These are phyloP conservation scores for Venturia nashicola DNA, from an alignment of 2,329 filamentous ascomycete genomes.

Conservation along the genomic window DNA sequence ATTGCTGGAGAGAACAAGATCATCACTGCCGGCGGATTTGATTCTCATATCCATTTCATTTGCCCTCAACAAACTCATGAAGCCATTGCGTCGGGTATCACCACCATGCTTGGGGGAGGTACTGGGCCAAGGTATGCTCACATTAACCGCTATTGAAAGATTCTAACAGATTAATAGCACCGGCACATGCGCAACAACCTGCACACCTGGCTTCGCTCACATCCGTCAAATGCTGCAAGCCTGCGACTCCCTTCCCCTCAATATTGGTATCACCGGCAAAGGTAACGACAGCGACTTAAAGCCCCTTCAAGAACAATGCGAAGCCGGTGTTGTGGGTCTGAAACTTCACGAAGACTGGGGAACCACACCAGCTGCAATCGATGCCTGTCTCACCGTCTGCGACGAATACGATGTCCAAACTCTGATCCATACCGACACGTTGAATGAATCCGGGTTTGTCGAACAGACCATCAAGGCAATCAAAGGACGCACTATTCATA, in stretches of 20 bases:
- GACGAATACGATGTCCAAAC: slow-evolving; percentile 89
- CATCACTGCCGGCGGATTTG: slow-evolving; percentile 78
- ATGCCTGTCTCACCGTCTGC: slow-evolving; percentile 71
- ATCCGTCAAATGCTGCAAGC: slow-evolving; percentile 86
- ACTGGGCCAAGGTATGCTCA: slow-evolving; percentile 65
- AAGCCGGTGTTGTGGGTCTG: slow-evolving; percentile 76
- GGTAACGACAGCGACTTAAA: slow-evolving; percentile 68
- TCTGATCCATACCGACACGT: slow-evolving; percentile 87
- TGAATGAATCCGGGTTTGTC: slow-evolving; percentile 96
- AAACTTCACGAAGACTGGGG: slow-evolving; percentile 98
- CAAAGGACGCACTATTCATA: slow-evolving; percentile 80
- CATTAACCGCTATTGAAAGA: background rate
- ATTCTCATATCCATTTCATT: slow-evolving; percentile 88
- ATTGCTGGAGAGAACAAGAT: slow-evolving; percentile 86
- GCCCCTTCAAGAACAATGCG: slow-evolving; percentile 66
- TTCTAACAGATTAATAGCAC: slow-evolving; percentile 39
- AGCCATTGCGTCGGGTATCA: slow-evolving; percentile 73
- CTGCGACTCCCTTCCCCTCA: slow-evolving; percentile 68
- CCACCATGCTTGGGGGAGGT: slow-evolving; percentile 81
- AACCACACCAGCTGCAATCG: slow-evolving; percentile 79
- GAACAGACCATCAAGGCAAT: slow-evolving; percentile 81
- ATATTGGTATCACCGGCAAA: slow-evolving; percentile 85
- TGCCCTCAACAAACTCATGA: slow-evolving; percentile 86
- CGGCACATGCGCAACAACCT: slow-evolving; percentile 83
- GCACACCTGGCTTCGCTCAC: slow-evolving; percentile 74